Evolutionary conservation across 1,139 yeast genomes (phyloP).

Genomic region (Taiozyma sp.): DNA sequence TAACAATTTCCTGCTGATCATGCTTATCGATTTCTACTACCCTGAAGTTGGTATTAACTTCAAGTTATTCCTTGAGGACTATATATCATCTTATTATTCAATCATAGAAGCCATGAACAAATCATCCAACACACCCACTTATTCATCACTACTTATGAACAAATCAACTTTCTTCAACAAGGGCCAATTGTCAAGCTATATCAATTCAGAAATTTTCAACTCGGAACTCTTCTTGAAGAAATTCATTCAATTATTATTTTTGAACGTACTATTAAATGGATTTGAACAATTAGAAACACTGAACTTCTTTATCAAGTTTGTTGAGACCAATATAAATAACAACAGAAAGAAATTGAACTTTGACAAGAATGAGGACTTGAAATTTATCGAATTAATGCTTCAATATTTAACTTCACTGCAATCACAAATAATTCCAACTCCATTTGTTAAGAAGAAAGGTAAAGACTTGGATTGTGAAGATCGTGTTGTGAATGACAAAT

Average conservation of each 20-base stretch:
- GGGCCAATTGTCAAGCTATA: constrained; percentile 14
- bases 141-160: constrained; percentile 11
- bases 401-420: not conserved
- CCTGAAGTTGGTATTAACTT: constrained; percentile 9
- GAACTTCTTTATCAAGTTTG: constrained; percentile 14
- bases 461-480: not conserved
- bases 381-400: constrained; percentile 13
- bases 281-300: constrained; percentile 9
- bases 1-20: constrained; percentile 16
- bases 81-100: constrained; percentile 20
- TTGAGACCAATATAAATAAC: constrained; percentile 19
- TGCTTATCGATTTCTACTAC: constrained; percentile 15
- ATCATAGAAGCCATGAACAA: constrained; percentile 18
- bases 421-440: not conserved
- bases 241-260: constrained; percentile 17
- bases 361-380: constrained; percentile 16
- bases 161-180: constrained; percentile 13
- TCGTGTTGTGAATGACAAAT: not conserved
- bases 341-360: constrained; percentile 23
- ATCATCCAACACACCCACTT: constrained; percentile 19
- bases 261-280: constrained; percentile 18
- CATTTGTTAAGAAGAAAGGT: not conserved
- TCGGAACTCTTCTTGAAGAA: constrained; percentile 18
- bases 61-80: constrained; percentile 15
- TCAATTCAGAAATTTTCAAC: constrained; percentile 21